These are phyloP conservation scores for Calophaca sinica DNA, from an alignment of 306 rosid species.

Conservation along the genomic window DNA sequence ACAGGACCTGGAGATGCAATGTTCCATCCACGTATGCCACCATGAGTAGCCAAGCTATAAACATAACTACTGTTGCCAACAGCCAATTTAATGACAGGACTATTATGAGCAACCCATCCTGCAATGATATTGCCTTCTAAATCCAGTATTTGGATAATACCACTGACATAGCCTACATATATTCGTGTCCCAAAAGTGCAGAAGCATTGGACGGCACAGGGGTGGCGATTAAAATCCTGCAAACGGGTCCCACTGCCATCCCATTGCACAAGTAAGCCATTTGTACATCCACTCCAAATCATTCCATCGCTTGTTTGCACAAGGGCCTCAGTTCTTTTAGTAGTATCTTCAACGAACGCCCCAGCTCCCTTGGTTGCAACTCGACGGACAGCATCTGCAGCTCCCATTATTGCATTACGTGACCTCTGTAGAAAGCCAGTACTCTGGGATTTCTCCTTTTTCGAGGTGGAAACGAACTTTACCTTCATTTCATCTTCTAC, in stretches of 20 bases:
- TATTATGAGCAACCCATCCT: constrained; percentile 90
- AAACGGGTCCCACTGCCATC: constrained; percentile 85
- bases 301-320: constrained; percentile 79
- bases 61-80: constrained; percentile 65
- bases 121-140: constrained; percentile 86
- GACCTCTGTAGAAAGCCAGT: constrained; percentile 83
- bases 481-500: constrained; percentile 86
- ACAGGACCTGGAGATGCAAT: constrained; percentile 84
- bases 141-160: constrained; percentile 83
- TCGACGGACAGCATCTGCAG: constrained; percentile 97
- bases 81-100: constrained; percentile 88
- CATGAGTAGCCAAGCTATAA: constrained; percentile 95
- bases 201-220: constrained; percentile 82
- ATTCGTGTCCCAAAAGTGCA: constrained; percentile 77
- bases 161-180: constrained; percentile 91
- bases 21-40: constrained; percentile 97
- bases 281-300: constrained; percentile 97
- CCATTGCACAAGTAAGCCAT: constrained; percentile 93
- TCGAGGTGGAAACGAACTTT: constrained; percentile 74
- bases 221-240: constrained; percentile 82
- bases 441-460: constrained; percentile 91
- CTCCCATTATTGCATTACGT: constrained; percentile 93
- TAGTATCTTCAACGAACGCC: constrained; percentile 81
- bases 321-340: constrained; percentile 83
- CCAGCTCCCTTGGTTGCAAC: constrained; percentile 97